These are phyloP conservation scores for Cladosporium sp. DNA, from an alignment of 2,329 filamentous ascomycete genomes.

Conservation along the genomic window DNA sequence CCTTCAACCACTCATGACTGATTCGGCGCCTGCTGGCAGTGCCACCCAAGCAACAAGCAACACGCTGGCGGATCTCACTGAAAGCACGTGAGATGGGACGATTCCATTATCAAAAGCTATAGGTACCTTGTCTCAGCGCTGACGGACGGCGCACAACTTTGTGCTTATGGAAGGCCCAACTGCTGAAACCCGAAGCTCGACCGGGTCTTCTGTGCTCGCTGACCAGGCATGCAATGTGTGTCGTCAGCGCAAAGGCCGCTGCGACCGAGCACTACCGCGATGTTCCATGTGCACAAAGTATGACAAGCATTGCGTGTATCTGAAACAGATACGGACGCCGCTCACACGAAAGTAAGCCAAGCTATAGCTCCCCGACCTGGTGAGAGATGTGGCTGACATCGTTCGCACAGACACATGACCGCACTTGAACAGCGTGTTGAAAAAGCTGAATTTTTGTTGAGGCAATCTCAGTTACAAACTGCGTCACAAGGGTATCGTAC, in stretches of 20 bases:
- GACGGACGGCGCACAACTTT: not conserved
- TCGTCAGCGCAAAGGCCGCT: constrained; percentile 29
- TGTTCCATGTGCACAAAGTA: constrained; percentile 44
- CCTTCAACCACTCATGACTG: not conserved
- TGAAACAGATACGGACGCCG: constrained; percentile 49
- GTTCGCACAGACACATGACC: not conserved
- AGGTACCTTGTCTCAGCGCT: not conserved
- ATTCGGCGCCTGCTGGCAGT: not conserved
- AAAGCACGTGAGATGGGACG: not conserved
- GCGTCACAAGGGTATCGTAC: not conserved
- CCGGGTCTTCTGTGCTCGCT: not conserved
- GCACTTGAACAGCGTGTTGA: not conserved
- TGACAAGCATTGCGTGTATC: constrained; percentile 50
- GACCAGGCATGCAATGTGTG: constrained; percentile 33
- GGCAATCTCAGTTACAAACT: not conserved
- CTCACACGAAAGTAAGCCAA: constrained; percentile 46
- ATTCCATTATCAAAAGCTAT: not conserved
- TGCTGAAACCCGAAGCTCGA: not conserved
- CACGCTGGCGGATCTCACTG: not conserved
- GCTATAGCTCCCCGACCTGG: not conserved
- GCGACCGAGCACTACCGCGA: constrained; percentile 39
- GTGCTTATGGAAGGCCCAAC: not conserved
- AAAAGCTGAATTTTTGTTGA: not conserved
- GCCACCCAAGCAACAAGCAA: not conserved
- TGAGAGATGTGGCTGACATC: not conserved